phyloP scores from a whole-genome alignment of 192 early-diverging fungal genomes.

The Thamnidium elegans region DNA sequence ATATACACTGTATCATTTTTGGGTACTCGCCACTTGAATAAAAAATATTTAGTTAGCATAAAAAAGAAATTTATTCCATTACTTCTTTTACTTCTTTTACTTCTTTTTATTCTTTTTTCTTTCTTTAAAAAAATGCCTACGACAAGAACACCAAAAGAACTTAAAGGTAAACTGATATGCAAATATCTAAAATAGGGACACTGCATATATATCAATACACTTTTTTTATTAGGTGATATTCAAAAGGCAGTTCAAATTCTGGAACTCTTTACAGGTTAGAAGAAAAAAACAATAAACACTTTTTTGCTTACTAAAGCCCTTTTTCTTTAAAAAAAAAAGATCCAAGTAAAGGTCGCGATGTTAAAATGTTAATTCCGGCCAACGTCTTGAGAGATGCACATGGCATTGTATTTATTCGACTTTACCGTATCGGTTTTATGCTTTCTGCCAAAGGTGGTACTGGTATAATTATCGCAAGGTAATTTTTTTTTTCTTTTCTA shows the following conservation, averaged over 20 bases:
- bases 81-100: no score
- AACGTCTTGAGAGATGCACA: conserved; percentile 22
- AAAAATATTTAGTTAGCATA: no score
- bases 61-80: no score
- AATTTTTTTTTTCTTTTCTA: not conserved
- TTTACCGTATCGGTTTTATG: conserved; percentile 18
- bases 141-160: no score
- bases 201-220: not conserved
- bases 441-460: conserved; percentile 26
- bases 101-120: no score
- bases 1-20: no score
- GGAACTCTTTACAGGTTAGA: conserved; percentile 15
- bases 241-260: conserved; percentile 8
- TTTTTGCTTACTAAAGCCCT: not conserved
- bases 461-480: conserved; percentile 34
- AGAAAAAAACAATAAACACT: no score
- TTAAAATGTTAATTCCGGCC: conserved; percentile 19
- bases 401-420: conserved; percentile 26
- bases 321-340: conserved; percentile 7
- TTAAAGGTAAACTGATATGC: no score
- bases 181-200: not conserved
- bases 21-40: no score
- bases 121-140: no score
- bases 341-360: conserved; percentile 17
- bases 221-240: conserved; percentile 5